Evolutionary conservation across 768 basidiomycete genomes (phyloP).

Genomic region (Suillus placidus): DNA sequence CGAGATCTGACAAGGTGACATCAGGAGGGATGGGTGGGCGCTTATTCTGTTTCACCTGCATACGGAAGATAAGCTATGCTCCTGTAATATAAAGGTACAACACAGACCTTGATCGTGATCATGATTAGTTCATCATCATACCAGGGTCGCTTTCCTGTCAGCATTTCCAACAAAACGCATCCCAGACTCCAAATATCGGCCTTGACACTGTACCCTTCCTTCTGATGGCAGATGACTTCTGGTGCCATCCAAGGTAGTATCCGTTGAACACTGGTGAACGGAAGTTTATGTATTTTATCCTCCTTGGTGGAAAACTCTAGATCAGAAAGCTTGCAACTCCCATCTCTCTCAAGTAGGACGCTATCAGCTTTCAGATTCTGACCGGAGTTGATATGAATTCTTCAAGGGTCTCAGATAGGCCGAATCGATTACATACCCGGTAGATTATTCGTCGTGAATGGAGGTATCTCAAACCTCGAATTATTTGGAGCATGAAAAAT

Average conservation of each 20-base stretch:
- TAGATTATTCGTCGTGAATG: conserved; percentile 92
- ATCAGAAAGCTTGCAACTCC: conserved; percentile 96
- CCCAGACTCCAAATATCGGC: conserved; percentile 99
- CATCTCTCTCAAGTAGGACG: conserved; percentile 92
- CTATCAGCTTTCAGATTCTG: conserved; percentile 98
- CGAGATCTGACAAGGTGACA: conserved; percentile 73
- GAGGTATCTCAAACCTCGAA: conserved; percentile 89
- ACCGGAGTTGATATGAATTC: conserved; percentile 6
- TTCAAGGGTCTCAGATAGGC: not conserved
- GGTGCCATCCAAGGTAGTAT: conserved; percentile 99
- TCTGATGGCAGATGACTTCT: conserved; percentile 85
- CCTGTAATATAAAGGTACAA: not conserved
- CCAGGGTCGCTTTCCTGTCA: conserved; percentile 97
- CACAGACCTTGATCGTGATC: conserved; percentile 88
- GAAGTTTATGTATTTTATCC: conserved; percentile 79
- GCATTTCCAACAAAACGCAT: conserved; percentile 99
- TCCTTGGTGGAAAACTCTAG: conserved; percentile 97
- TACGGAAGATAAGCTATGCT: not conserved
- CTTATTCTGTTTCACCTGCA: conserved; percentile 81
- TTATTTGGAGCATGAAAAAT: conserved; percentile 90
- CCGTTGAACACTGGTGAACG: conserved; percentile 93
- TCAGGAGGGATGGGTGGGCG: conserved; percentile 91
- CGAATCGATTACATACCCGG: conserved; percentile 54
- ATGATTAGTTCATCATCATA: conserved; percentile 85
- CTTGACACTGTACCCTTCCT: conserved; percentile 93